Percentiles rank a stretch among this genome's conserved stretches.
Conservation (phyloP, 768 basidiomycete species). For the Psilocybe azurescens region DNA sequence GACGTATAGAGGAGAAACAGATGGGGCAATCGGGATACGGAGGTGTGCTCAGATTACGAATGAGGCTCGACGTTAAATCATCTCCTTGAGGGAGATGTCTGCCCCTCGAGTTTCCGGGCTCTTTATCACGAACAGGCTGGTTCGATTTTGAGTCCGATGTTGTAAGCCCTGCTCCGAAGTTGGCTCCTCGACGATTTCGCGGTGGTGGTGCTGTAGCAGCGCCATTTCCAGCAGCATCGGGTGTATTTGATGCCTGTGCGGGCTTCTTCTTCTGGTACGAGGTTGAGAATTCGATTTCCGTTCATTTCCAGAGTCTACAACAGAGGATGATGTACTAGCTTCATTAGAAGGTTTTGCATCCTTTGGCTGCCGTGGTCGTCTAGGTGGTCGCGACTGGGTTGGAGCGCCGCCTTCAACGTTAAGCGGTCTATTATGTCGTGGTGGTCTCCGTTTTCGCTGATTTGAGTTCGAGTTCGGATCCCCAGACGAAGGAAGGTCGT, state of each 20-base stretch:
- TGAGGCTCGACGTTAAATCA: constrained; percentile 79
- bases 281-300: constrained; percentile 3
- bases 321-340: constrained; percentile 16
- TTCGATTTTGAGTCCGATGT: constrained; percentile 12
- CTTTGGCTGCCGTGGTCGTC: constrained; percentile 6
- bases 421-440: constrained; percentile 10
- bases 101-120: background rate
- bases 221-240: constrained; percentile 1
- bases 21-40: constrained; percentile 83
- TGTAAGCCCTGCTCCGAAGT: constrained; percentile 31
- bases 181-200: constrained; percentile 24
- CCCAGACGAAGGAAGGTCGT: background rate
- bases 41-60: constrained; percentile 63
- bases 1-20: constrained; percentile 82
- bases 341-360: constrained; percentile 8
- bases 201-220: background rate
- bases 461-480: background rate
- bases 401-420: background rate
- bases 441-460: constrained; percentile 4
- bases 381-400: constrained; percentile 10
- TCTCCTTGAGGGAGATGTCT: constrained; percentile 39
- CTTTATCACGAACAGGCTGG: background rate
- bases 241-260: background rate
- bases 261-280: constrained; percentile 10
- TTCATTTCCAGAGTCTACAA: constrained; percentile 1